Percentiles rank a stretch among this genome's conserved stretches.
phyloP scores from a whole-genome alignment of 2,329 filamentous ascomycete genomes.

The Trichoderma koningii region DNA sequence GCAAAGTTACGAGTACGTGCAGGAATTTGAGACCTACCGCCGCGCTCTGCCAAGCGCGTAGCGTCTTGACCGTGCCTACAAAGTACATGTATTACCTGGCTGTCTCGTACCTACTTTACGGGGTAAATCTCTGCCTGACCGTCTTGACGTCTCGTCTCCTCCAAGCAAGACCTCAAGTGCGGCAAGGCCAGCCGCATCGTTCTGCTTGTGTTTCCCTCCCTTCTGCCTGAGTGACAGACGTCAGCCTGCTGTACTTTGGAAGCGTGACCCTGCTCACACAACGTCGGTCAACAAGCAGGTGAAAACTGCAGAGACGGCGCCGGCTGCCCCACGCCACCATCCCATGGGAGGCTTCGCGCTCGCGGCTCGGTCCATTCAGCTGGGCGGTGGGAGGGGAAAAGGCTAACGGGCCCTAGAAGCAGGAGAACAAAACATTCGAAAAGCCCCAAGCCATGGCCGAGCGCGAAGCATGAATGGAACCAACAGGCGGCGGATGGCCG shows the following conservation, averaged over 20 bases:
- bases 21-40: neutral
- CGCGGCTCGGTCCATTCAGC: conserved; percentile 23
- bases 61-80: neutral
- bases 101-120: too few species aligned
- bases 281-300: neutral
- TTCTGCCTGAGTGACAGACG: neutral
- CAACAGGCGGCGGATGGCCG: neutral
- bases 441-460: too few species aligned
- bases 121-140: too few species aligned
- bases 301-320: neutral
- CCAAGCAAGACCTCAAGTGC: too few species aligned
- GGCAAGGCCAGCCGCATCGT: too few species aligned
- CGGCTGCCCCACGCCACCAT: conserved; percentile 24
- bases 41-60: neutral
- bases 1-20: neutral
- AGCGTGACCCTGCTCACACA: neutral
- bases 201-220: too few species aligned
- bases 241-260: neutral
- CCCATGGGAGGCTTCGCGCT: conserved; percentile 5
- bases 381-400: neutral
- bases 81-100: neutral
- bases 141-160: too few species aligned
- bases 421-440: neutral
- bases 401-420: conserved; percentile 16
- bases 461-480: neutral